Percentiles rank a stretch among this genome's conserved stretches.
These are phyloP conservation scores for Xerocomus spinulosus DNA, from an alignment of 768 basidiomycete species.

Conservation along the genomic window DNA sequence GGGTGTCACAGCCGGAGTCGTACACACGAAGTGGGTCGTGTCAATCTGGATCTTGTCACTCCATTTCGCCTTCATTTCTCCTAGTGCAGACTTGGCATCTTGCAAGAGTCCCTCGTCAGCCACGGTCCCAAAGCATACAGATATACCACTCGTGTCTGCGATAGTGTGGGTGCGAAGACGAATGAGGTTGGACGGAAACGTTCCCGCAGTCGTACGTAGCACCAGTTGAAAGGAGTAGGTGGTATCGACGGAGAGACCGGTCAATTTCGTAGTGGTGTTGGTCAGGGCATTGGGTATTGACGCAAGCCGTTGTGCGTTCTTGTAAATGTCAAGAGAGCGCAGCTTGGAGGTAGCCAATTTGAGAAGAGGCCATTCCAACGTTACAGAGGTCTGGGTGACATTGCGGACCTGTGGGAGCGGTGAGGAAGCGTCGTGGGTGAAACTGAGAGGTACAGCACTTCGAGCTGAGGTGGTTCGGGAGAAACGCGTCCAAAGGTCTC, in stretches of 20 bases:
- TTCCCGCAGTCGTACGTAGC: constrained; percentile 88
- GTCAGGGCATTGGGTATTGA: constrained; percentile 76
- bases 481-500: constrained; percentile 61
- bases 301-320: constrained; percentile 83
- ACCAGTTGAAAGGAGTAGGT: constrained; percentile 95
- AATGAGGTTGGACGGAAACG: constrained; percentile 79
- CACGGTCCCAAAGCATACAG: constrained; percentile 91
- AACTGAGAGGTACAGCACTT: constrained; percentile 41
- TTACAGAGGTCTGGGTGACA: constrained; percentile 94
- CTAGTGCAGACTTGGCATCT: constrained; percentile 74
- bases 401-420: constrained; percentile 63
- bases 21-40: constrained; percentile 97
- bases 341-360: constrained; percentile 82
- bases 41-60: constrained; percentile 94
- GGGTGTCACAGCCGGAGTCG: constrained; percentile 73
- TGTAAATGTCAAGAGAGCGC: constrained; percentile 87
- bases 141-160: constrained; percentile 90
- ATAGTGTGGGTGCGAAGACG: constrained; percentile 90
- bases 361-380: constrained; percentile 90
- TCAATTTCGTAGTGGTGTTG: constrained; percentile 86
- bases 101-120: constrained; percentile 72
- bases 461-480: constrained; percentile 71
- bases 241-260: constrained; percentile 73
- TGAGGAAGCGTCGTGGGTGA: constrained; percentile 1
- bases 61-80: constrained; percentile 86